Evolutionary conservation across 2,329 filamentous ascomycete genomes (phyloP).

Genomic region (Myriosclerotinia curreyana): DNA sequence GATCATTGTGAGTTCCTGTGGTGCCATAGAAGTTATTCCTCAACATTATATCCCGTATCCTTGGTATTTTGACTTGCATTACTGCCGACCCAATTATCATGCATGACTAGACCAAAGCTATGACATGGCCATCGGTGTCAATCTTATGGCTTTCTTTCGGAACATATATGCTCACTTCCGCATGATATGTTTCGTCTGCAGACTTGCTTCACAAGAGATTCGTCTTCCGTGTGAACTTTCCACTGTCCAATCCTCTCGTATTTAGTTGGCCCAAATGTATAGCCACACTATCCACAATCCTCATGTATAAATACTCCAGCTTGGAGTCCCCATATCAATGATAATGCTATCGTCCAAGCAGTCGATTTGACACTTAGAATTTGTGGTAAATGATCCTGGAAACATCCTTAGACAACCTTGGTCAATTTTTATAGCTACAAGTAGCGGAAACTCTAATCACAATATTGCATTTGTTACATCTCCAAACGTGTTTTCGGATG

Average conservation of each 20-base stretch:
- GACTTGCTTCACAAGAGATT: not conserved
- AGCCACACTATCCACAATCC: accelerated
- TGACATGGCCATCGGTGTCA: not conserved
- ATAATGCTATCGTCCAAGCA: too few species aligned
- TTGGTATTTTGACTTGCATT: too few species aligned
- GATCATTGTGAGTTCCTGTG: too few species aligned
- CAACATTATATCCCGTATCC: too few species aligned
- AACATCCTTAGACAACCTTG: accelerated
- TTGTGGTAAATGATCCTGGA: not conserved
- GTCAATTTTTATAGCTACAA: too few species aligned
- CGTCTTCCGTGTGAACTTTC: too few species aligned
- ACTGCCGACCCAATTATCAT: not conserved
- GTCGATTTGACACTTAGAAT: not conserved
- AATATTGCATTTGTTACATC: not conserved
- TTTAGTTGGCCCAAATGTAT: not conserved
- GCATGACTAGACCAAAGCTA: not conserved
- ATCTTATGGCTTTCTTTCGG: not conserved
- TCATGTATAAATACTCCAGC: not conserved
- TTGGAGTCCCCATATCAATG: too few species aligned
- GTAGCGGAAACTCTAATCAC: not conserved
- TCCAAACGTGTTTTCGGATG: not conserved
- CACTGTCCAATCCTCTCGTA: not conserved
- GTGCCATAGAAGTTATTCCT: too few species aligned
- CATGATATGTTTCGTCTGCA: not conserved
- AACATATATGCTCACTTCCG: not conserved